phyloP scores from a whole-genome alignment of 192 early-diverging fungal species.

The Dissophora globulifera region DNA sequence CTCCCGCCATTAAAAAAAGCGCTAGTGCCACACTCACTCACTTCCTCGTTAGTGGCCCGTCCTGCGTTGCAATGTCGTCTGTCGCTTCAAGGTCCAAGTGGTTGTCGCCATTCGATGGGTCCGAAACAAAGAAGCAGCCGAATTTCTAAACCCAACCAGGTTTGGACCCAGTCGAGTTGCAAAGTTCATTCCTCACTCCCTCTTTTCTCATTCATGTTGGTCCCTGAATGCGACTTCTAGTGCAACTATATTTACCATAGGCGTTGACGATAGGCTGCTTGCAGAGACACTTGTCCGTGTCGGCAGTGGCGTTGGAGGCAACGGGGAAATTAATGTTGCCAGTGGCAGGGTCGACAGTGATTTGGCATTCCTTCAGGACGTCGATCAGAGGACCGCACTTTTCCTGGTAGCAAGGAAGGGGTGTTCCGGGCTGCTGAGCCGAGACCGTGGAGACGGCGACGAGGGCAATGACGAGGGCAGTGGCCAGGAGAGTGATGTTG shows the following conservation, averaged over 20 bases:
- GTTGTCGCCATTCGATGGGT: too few relatives aligned
- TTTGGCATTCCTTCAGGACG: constrained; percentile 25
- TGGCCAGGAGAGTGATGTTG: constrained; percentile 9
- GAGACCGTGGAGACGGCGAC: constrained; percentile 30
- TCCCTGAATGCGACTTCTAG: too few relatives aligned
- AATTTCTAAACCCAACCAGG: too few relatives aligned
- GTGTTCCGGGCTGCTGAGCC: constrained; percentile 30
- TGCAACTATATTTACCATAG: constrained; percentile 28
- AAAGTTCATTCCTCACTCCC: too few relatives aligned
- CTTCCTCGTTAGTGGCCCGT: too few relatives aligned
- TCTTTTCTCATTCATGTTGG: too few relatives aligned
- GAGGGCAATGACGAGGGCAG: constrained; percentile 18
- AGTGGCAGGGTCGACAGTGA: constrained; percentile 30
- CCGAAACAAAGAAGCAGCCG: too few relatives aligned
- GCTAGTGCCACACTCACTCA: too few relatives aligned
- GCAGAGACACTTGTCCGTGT: constrained; percentile 53
- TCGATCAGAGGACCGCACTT: constrained; percentile 30
- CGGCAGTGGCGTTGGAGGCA: constrained; percentile 9
- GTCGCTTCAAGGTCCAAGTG: too few relatives aligned
- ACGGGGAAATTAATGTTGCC: constrained; percentile 51
- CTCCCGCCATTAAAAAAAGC: too few relatives aligned
- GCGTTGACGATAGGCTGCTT: constrained; percentile 42
- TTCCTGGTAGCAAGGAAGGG: constrained; percentile 42
- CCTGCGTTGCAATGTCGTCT: too few relatives aligned
- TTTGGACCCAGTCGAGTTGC: too few relatives aligned